These are phyloP conservation scores for Alternaria brassicae DNA, from an alignment of 2,329 filamentous ascomycete species.

Conservation along the genomic window DNA sequence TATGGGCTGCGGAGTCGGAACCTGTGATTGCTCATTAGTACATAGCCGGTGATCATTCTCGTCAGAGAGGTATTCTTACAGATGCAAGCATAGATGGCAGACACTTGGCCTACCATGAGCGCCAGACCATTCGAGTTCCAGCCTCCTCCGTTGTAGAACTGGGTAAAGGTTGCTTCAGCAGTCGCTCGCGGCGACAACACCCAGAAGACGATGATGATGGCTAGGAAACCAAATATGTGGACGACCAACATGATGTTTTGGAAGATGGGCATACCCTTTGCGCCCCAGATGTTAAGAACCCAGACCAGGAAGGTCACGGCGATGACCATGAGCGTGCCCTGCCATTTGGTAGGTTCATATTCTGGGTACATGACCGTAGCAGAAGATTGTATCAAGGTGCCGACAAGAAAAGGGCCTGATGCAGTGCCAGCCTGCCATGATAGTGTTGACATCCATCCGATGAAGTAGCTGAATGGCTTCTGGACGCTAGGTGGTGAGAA, in stretches of 20 bases:
- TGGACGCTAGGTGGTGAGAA: constrained; percentile 41
- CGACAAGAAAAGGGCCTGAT: constrained; percentile 57
- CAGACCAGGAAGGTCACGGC: constrained; percentile 55
- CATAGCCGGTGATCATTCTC: background rate
- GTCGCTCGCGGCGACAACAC: constrained; percentile 41
- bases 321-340: constrained; percentile 59
- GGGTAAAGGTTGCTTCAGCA: constrained; percentile 41
- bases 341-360: constrained; percentile 55
- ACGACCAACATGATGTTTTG: constrained; percentile 48
- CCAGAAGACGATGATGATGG: constrained; percentile 52
- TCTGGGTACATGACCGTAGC: constrained; percentile 53
- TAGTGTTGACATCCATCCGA: constrained; percentile 59
- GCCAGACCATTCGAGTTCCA: constrained; percentile 51
- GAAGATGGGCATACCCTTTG: constrained; percentile 42
- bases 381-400: constrained; percentile 56
- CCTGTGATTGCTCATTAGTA: constrained; percentile 29
- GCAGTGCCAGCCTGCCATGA: constrained; percentile 60
- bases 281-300: constrained; percentile 51
- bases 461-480: constrained; percentile 37
- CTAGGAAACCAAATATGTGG: constrained; percentile 56
- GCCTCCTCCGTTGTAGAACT: constrained; percentile 48
- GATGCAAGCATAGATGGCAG: constrained; percentile 46
- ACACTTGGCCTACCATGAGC: constrained; percentile 53
- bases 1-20: constrained; percentile 53
- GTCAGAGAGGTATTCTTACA: constrained; percentile 27